Base-by-base conservation (phyloP, 2,329 filamentous ascomycete species). In the Microcyclospora tardicrescens region DNA sequence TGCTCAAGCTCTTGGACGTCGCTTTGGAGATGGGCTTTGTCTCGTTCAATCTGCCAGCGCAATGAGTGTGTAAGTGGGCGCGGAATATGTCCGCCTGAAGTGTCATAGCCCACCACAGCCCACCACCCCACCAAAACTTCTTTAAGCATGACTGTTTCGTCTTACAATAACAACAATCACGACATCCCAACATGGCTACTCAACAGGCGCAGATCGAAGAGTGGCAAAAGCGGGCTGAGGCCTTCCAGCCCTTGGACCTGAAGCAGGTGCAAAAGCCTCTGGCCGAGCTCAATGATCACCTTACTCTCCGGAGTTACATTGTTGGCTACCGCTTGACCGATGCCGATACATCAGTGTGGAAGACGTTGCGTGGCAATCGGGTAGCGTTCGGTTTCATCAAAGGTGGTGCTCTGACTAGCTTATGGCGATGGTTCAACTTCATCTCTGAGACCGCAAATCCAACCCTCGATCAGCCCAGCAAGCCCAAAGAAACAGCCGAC, bases 61-160 rank as follows among this genome's bases (percentile, higher is more conserved):
- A n/a, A n/a, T n/a, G n/a, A n/a, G n/a, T n/a, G n/a, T n/a, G n/a
- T n/a, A n/a, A n/a, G n/a, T n/a, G n/a, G n/a, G 19, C 8, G 19
- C 19, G 19, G 19, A 24, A 24, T 24, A 24, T 8, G 19, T 24
- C 19, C 19, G 19, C 8, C 19, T 24, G 19, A 8, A 24, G 19
- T 24, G 19, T 24, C 19, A 24, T 8, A 24, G n/a, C n/a, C n/a
- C n/a, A n/a, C n/a, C n/a, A 24, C 19, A 24, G 19, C 19, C 19
- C 19, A 98, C 91, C 91, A 98, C 58, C 91, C 91, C 45, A 98
- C 81, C 43, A 98, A 76, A 39, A 86, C 78, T 66, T 98, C 91
- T 65, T 86, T 84, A 37, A 91, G 91, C 63, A 24, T 24, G 19
- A 24, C 19, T 24, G 8, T 24, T 24, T 5, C 4, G 19, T 24